Evolutionary conservation across 352 stramenopile species (phyloP).

Genomic region (Pythium sukuiense): DNA sequence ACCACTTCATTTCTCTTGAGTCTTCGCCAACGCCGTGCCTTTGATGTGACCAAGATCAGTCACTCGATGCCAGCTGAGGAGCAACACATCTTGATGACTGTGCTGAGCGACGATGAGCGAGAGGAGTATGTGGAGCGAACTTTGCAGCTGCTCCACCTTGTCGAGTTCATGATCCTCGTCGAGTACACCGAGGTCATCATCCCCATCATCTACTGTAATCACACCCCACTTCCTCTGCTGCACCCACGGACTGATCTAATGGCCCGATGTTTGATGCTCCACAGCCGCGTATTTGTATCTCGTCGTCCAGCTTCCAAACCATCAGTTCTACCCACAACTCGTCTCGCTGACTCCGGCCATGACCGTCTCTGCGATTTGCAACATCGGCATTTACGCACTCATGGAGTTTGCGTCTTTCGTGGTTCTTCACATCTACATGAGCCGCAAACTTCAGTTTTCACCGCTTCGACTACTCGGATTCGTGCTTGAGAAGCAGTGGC

Average conservation of each 20-base stretch:
- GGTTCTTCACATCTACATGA: conserved; percentile 23
- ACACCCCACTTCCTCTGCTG: background rate
- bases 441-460: conserved; percentile 26
- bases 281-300: conserved; percentile 18
- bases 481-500: conserved; percentile 33
- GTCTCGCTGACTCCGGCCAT: background rate
- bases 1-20: no score
- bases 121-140: conserved; percentile 4
- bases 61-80: background rate
- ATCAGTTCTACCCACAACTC: conserved; percentile 27
- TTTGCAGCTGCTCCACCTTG: conserved; percentile 8
- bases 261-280: background rate
- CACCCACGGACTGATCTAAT: background rate
- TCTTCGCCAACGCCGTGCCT: background rate
- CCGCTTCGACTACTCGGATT: conserved; percentile 32
- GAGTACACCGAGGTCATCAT: conserved; percentile 24
- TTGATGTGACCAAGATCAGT: background rate
- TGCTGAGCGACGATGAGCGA: conserved; percentile 7
- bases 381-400: conserved; percentile 26
- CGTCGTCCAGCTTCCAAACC: conserved; percentile 23
- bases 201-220: conserved; percentile 20
- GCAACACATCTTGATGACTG: conserved; percentile 7
- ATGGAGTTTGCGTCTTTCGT: conserved; percentile 34
- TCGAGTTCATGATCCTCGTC: conserved; percentile 22
- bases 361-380: background rate